Conservation (phyloP, 345 rosid species). For the Eucalyptus pauciflora region DNA sequence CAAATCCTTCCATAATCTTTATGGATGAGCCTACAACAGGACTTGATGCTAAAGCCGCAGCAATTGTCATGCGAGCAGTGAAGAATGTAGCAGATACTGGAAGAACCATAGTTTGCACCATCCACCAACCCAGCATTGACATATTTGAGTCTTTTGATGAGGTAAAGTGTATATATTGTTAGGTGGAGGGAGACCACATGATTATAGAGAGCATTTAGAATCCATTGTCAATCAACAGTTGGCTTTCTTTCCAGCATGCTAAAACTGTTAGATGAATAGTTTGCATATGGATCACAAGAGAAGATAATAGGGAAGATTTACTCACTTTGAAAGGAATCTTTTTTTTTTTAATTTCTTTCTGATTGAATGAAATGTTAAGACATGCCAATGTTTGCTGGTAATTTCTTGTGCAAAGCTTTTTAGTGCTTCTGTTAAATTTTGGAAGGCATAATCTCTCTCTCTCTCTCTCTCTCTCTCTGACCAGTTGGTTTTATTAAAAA, state of each 20-base stretch:
- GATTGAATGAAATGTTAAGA: not conserved
- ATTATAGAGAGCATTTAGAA: not conserved
- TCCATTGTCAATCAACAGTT: not conserved
- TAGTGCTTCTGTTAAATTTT: not conserved
- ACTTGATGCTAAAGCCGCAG: constrained; percentile 85
- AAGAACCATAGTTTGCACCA: constrained; percentile 75
- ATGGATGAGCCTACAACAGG: constrained; percentile 94
- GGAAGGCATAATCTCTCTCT: not conserved
- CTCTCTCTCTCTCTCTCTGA: not conserved
- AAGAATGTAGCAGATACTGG: constrained; percentile 75
- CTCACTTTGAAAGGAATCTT: not conserved
- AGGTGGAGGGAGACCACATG: not conserved
- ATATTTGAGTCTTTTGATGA: constrained; percentile 84
- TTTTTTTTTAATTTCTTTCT: not conserved
- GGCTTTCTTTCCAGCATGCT: not conserved
- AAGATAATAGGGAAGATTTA: not conserved
- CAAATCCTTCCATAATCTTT: constrained; percentile 74
- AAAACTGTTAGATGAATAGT: not conserved
- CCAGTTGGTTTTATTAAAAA: constrained; percentile 63
- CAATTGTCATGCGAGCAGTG: constrained; percentile 75
- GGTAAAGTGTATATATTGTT: constrained; percentile 14
- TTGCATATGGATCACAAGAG: not conserved
- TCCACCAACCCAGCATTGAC: constrained; percentile 82
- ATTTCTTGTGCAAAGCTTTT: not conserved
- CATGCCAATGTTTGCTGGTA: not conserved